Evolutionary conservation across 2,329 filamentous ascomycete genomes (phyloP).

Genomic region (Clonostachys sp.): DNA sequence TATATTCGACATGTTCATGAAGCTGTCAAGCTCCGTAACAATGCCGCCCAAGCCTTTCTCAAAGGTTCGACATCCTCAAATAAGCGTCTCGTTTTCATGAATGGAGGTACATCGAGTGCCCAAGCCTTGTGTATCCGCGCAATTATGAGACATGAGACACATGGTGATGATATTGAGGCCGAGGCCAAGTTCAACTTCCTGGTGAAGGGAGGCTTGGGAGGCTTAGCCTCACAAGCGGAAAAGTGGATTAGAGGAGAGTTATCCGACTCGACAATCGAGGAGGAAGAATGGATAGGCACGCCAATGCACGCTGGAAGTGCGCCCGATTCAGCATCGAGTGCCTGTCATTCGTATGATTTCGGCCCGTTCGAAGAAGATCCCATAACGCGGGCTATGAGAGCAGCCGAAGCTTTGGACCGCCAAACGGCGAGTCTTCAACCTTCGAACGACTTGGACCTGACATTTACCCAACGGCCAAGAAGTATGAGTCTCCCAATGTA

Average conservation of each 20-base stretch:
- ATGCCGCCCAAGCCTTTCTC: slow-evolving; percentile 47
- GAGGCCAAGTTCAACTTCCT: slow-evolving; percentile 45
- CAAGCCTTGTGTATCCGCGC: slow-evolving; percentile 47
- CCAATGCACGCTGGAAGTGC: neutral
- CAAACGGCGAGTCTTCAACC: slow-evolving; percentile 51
- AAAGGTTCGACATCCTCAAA: slow-evolving; percentile 34
- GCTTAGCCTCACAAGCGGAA: slow-evolving; percentile 18
- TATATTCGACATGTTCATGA: slow-evolving; percentile 46
- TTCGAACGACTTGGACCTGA: slow-evolving; percentile 41
- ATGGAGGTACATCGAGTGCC: slow-evolving; percentile 53
- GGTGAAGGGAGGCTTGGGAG: slow-evolving; percentile 41
- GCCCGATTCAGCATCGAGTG: neutral
- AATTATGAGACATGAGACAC: slow-evolving; percentile 47
- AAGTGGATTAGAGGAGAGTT: slow-evolving; percentile 4
- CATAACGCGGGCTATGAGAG: slow-evolving; percentile 50
- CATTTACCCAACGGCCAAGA: slow-evolving; percentile 29
- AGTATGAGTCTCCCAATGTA: slow-evolving; percentile 47
- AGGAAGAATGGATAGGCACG: neutral
- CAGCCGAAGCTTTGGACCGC: slow-evolving; percentile 52
- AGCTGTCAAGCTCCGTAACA: slow-evolving; percentile 38
- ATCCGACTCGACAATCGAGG: neutral
- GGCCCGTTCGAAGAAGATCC: slow-evolving; percentile 29
- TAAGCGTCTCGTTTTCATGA: slow-evolving; percentile 55
- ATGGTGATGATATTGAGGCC: slow-evolving; percentile 43
- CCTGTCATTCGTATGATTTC: neutral